Evolutionary conservation across 768 basidiomycete species (phyloP).

Genomic region (Cubamyces sp.): DNA sequence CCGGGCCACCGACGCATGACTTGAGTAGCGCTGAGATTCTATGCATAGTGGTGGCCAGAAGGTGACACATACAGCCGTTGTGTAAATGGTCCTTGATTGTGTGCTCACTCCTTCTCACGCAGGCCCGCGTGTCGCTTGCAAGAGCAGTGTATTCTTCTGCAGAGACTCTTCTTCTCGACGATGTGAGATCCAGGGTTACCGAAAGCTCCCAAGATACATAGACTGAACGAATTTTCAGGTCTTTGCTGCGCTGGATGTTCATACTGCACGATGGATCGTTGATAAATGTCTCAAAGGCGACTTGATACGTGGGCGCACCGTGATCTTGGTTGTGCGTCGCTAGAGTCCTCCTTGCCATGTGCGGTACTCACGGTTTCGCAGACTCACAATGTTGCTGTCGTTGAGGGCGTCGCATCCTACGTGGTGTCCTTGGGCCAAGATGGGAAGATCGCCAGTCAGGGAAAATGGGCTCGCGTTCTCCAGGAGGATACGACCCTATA

Average conservation of each 20-base stretch:
- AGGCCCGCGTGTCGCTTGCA: slow-evolving; percentile 46
- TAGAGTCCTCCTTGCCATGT: too few species aligned
- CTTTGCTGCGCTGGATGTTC: slow-evolving; percentile 51
- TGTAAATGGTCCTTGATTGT: too few species aligned
- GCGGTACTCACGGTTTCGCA: slow-evolving; percentile 17
- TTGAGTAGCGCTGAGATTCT: too few species aligned
- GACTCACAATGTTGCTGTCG: slow-evolving; percentile 57
- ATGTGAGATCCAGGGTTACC: slow-evolving; percentile 28
- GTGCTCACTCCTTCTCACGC: neutral
- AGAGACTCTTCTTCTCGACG: slow-evolving; percentile 44
- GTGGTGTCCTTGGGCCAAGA: slow-evolving; percentile 56
- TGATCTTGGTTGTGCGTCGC: slow-evolving; percentile 48
- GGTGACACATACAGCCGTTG: too few species aligned
- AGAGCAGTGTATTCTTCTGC: slow-evolving; percentile 45
- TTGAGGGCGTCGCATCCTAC: slow-evolving; percentile 53
- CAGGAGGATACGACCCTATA: slow-evolving; percentile 42
- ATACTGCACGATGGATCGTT: slow-evolving; percentile 53
- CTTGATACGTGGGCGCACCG: slow-evolving; percentile 47
- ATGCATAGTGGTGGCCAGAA: too few species aligned
- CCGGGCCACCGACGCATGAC: too few species aligned
- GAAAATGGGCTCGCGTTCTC: slow-evolving; percentile 50
- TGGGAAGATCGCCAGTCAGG: slow-evolving; percentile 53
- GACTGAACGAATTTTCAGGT: slow-evolving; percentile 28
- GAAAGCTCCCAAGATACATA: neutral
- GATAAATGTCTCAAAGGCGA: slow-evolving; percentile 49